Evolutionary conservation across 225 moss, liverwort and hornwort genomes (phyloP), one percentile per base, ranked within the genome.

Genomic region (Pleurozium schreberi): DNA sequence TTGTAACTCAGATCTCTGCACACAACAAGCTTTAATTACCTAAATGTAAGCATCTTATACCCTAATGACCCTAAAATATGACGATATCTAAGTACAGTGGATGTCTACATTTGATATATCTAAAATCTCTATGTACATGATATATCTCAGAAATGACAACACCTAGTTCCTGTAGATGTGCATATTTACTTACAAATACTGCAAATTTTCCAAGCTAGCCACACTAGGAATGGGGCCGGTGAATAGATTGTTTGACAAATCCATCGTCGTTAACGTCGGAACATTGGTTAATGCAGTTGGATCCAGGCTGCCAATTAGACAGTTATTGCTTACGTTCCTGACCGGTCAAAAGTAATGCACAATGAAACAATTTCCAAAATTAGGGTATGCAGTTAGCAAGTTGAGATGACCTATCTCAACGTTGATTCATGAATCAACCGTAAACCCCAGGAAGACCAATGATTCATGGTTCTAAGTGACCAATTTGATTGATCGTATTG

Each of bases 1-100:
- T 89, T 93, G 71, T 82, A 78, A 82, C 93, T 93, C 87, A 93
- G 31, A 87, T 88, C 93, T 78, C 93, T 93, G 78, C 83, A 68
- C n/a, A 85, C 49, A 88, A 19, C 21, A 62, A 58, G 33, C 14
- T 59, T 28, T 66, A 6, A 81, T 50, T 40, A 88, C 22, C 65
- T 73, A 73, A 23, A 55, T 16, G 20, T 70, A 14, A 43, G 43
- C 26, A 42, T 8, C 70, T 70, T 70, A 42, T 26, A 70, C 5
- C 70, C 70, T 70, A 26, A 70, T n/a, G n/a, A 23, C 70, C 42
- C 26, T 8, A 21, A 22, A 68, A 22, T 7, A 22, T 21, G 68
- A 68, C 12, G 21, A 22, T 68, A 68, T 22, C 68, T n/a, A 12
- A 67, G 6, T 21, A 22, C n/a, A n/a, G 22, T 3, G 12, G 21